A percentile compares a stretch with the other conserved stretches of the same genome.
Conservation (phyloP, 371 early-diverging fungal species). For the Syncephalastrum contaminatum region DNA sequence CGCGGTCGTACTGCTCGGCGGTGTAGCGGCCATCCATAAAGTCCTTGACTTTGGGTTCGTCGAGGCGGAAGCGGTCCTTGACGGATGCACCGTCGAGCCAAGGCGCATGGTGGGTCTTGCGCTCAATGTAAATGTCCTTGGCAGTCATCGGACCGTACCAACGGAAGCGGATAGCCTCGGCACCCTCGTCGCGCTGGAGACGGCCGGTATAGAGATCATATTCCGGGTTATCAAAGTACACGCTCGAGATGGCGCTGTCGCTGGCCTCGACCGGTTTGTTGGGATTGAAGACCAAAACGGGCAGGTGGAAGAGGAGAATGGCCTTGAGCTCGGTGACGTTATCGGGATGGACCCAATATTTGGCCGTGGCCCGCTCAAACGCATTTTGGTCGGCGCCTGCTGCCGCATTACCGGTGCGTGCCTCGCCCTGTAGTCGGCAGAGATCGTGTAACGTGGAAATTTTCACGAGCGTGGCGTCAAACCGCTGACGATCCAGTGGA, state of each 20-base stretch:
- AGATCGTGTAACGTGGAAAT: conserved; percentile 87
- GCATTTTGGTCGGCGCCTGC: conserved; percentile 68
- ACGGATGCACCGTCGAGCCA: conserved; percentile 97
- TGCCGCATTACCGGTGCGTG: conserved; percentile 50
- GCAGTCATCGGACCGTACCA: conserved; percentile 78
- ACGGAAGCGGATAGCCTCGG: conserved; percentile 90
- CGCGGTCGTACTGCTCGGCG: conserved; percentile 70
- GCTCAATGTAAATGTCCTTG: conserved; percentile 89
- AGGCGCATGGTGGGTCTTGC: conserved; percentile 96
- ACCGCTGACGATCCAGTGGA: conserved; percentile 45
- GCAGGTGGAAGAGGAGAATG: conserved; percentile 90
- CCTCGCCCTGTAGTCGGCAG: conserved; percentile 75
- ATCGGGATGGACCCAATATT: conserved; percentile 99
- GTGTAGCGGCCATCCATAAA: conserved; percentile 83
- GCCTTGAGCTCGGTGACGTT: conserved; percentile 96
- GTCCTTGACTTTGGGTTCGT: conserved; percentile 86
- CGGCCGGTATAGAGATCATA: conserved; percentile 93
- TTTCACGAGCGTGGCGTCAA: conserved; percentile 85
- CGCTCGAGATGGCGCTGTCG: conserved; percentile 90
- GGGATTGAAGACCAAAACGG: conserved; percentile 89
- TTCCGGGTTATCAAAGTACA: conserved; percentile 94
- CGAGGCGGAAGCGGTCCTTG: conserved; percentile 91
- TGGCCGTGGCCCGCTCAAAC: conserved; percentile 86
- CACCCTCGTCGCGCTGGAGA: conserved; percentile 89
- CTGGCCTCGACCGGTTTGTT: conserved; percentile 65